Conservation (phyloP, 2,329 filamentous ascomycete genomes). For the Byssochlamys sp. region DNA sequence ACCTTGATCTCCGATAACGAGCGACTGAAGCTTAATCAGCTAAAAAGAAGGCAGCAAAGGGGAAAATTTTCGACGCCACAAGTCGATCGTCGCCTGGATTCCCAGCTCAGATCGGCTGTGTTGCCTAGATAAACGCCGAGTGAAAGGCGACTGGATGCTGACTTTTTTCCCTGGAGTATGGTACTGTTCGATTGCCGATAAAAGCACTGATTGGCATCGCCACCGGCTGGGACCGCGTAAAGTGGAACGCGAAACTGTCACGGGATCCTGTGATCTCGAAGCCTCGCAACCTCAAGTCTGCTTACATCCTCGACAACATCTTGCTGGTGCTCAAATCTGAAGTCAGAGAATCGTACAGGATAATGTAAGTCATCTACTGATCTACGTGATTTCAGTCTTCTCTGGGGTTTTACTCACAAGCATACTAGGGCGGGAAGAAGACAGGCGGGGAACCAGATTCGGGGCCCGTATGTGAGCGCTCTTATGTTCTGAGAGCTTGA, state of each 20-base stretch:
- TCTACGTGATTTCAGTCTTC: background rate
- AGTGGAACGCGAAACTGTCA: conserved; percentile 34
- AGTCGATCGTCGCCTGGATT: background rate
- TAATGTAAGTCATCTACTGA: background rate
- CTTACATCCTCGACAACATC: background rate
- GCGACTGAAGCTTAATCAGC: background rate
- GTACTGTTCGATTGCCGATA: background rate
- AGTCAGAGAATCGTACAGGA: background rate
- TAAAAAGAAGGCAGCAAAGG: background rate
- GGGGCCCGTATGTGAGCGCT: conserved; percentile 36
- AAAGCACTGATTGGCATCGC: background rate
- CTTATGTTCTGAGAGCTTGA: background rate
- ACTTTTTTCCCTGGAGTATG: background rate
- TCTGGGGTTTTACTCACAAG: conserved; percentile 3
- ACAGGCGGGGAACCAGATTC: conserved; percentile 24
- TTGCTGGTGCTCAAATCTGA: background rate
- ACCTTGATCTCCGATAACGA: background rate
- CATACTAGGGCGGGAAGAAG: conserved; percentile 20
- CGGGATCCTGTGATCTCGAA: conserved; percentile 24
- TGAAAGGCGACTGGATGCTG: background rate
- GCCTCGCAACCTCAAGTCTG: background rate
- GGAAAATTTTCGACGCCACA: background rate
- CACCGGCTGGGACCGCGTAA: conserved; percentile 20
- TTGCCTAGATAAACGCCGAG: background rate
- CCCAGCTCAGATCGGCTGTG: background rate